A percentile compares a stretch with the other conserved stretches of the same genome.
Evolutionary conservation across 306 rosid genomes (phyloP).

Genomic region (Cucumis cinereus): DNA sequence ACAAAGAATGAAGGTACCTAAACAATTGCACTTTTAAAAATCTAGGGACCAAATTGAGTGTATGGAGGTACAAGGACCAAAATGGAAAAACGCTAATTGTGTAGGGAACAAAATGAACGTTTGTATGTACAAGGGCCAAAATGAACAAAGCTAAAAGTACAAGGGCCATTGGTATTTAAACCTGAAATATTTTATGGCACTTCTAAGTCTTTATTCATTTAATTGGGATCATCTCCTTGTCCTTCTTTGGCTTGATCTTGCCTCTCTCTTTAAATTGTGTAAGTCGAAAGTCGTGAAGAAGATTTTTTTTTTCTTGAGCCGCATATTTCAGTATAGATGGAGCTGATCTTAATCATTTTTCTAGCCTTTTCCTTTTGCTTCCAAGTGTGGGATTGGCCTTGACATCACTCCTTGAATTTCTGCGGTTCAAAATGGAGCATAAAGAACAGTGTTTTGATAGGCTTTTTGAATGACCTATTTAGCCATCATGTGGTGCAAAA

Average conservation of each 20-base stretch:
- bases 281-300: neutral
- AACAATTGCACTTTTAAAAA: neutral
- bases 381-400: neutral
- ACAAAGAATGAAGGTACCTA: neutral
- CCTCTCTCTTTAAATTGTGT: neutral
- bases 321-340: neutral
- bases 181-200: neutral
- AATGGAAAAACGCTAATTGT: no score
- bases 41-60: neutral
- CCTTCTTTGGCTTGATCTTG: neutral
- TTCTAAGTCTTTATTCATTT: neutral
- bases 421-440: neutral
- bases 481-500: neutral
- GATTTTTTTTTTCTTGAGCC: neutral
- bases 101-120: no score
- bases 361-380: neutral
- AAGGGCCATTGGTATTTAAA: no score
- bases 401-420: neutral
- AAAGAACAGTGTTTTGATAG: neutral
- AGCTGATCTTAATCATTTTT: neutral
- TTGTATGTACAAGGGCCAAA: no score
- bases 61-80: neutral
- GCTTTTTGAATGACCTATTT: neutral
- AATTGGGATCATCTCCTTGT: neutral
- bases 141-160: no score